Evolutionary conservation across 2,329 filamentous ascomycete species (phyloP).

Genomic region (Hymenoscyphus linearis): DNA sequence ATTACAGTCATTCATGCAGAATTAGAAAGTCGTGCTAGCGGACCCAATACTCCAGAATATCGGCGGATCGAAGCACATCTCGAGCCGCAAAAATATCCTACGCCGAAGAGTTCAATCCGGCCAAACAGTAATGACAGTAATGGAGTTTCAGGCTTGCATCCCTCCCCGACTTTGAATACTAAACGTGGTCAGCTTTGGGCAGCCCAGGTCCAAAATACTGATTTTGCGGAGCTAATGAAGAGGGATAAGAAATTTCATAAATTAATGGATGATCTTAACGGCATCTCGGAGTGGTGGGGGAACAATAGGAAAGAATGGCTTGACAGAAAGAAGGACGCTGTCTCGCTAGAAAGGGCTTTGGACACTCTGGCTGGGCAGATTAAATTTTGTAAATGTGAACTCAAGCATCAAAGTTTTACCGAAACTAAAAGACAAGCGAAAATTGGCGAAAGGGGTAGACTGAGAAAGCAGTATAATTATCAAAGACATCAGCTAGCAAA

Average conservation of each 20-base stretch:
- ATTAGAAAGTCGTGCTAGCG: not conserved
- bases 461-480: not conserved
- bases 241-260: not conserved
- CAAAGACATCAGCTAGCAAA: not conserved
- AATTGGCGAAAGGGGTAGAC: not conserved
- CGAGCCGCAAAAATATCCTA: not conserved
- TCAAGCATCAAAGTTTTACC: not conserved
- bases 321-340: not conserved
- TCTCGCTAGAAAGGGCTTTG: not conserved
- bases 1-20: not conserved
- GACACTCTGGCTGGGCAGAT: not conserved
- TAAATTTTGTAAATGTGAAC: not conserved
- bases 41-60: not conserved
- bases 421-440: not conserved
- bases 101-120: not conserved
- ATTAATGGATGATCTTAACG: conserved; percentile 1
- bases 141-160: not conserved
- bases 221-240: not conserved
- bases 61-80: not conserved
- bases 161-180: not conserved
- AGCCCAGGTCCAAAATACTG: not conserved
- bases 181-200: not conserved
- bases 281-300: not conserved
- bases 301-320: not conserved
- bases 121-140: not conserved